phyloP scores from a whole-genome alignment of 2,329 filamentous ascomycete species.

The Fusarium clavum region DNA sequence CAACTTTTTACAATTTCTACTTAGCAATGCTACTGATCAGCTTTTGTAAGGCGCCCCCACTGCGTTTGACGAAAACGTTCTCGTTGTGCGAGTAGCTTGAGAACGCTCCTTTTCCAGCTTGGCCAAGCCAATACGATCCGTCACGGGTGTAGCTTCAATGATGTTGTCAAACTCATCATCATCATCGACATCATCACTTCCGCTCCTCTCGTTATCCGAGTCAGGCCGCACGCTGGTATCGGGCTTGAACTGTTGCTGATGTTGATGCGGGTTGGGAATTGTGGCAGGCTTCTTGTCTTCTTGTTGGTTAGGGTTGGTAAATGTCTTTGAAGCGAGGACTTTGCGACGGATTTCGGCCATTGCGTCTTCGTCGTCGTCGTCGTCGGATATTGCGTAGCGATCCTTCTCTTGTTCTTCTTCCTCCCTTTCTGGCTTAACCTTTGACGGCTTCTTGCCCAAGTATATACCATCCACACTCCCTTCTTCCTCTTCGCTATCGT shows the following conservation, averaged over 20 bases:
- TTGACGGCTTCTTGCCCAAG: conserved; percentile 64
- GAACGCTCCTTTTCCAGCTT: conserved; percentile 68
- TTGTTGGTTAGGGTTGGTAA: conserved; percentile 62
- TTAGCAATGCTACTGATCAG: conserved; percentile 41
- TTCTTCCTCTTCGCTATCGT: conserved; percentile 58
- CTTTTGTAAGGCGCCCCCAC: conserved; percentile 63
- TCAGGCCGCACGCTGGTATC: conserved; percentile 78
- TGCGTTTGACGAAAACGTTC: conserved; percentile 63
- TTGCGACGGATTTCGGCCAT: conserved; percentile 93
- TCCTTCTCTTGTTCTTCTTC: conserved; percentile 67
- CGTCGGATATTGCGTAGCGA: conserved; percentile 81
- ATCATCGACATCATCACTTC: conserved; percentile 58
- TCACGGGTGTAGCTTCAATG: conserved; percentile 89
- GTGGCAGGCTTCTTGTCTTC: conserved; percentile 69
- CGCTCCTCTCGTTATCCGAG: conserved; percentile 69
- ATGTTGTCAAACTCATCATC: conserved; percentile 91
- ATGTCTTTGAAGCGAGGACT: conserved; percentile 92
- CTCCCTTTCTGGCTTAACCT: conserved; percentile 51
- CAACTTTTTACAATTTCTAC: neutral
- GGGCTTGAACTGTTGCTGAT: conserved; percentile 58
- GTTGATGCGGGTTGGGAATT: conserved; percentile 67
- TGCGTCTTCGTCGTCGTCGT: conserved; percentile 81
- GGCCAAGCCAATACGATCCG: conserved; percentile 79
- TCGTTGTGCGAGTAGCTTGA: conserved; percentile 60
- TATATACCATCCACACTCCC: conserved; percentile 69